These are phyloP conservation scores for Lactarius evosmus DNA, from an alignment of 768 basidiomycete species.

Conservation along the genomic window DNA sequence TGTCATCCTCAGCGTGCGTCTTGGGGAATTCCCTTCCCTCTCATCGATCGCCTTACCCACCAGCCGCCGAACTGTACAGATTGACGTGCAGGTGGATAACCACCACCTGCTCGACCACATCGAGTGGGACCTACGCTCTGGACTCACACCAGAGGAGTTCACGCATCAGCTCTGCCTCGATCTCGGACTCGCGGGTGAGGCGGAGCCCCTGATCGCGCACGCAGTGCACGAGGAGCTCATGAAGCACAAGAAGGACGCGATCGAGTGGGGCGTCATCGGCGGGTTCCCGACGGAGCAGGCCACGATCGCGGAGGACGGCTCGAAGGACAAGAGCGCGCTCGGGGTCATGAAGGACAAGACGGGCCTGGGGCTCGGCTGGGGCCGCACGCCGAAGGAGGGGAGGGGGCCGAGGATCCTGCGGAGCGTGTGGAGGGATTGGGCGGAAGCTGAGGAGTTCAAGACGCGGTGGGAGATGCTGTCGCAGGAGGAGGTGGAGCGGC, in stretches of 20 bases:
- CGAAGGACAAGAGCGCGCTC: constrained; percentile 49
- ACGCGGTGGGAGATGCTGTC: constrained; percentile 85
- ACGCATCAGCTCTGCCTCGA: constrained; percentile 76
- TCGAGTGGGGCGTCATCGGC: constrained; percentile 89
- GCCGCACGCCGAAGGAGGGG: constrained; percentile 71
- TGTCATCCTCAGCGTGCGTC: constrained; percentile 71
- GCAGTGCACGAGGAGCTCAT: constrained; percentile 94
- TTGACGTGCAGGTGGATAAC: constrained; percentile 94
- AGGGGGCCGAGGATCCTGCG: constrained; percentile 76
- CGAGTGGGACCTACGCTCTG: constrained; percentile 97
- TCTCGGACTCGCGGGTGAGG: constrained; percentile 85
- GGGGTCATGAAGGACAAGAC: constrained; percentile 76
- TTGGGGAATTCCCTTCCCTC: constrained; percentile 6
- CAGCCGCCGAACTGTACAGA: constrained; percentile 45
- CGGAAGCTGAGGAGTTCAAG: constrained; percentile 84
- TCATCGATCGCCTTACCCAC: constrained; percentile 11
- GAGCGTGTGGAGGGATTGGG: constrained; percentile 96
- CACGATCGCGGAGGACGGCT: constrained; percentile 33
- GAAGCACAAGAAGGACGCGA: constrained; percentile 91
- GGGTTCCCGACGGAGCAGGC: constrained; percentile 44
- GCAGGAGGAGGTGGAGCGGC: constrained; percentile 86
- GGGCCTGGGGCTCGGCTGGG: constrained; percentile 73
- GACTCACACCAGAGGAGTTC: constrained; percentile 86
- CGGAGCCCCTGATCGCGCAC: constrained; percentile 83
- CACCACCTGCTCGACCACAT: constrained; percentile 92